Base-by-base conservation (phyloP, 352 stramenopile species). In the Plasmopara viticola region DNA sequence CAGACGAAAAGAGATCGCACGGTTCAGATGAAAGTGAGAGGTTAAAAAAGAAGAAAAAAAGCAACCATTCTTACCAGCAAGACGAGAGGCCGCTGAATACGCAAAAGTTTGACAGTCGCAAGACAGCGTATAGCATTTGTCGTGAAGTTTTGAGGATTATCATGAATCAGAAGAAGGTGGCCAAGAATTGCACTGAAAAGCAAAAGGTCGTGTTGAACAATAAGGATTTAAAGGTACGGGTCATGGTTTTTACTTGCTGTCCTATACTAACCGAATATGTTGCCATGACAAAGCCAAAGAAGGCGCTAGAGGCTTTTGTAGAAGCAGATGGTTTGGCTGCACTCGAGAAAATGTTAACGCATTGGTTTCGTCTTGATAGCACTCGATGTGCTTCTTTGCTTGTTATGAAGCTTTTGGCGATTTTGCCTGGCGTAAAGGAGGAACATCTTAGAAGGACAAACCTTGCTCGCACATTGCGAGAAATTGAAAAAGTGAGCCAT, bases 191-290 rank as follows among this genome's bases (percentile, higher is more conserved):
- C 20, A 70, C 70, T 0, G 74, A 86, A 42, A 82, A 85, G 59
- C 78, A 86, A 43, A 58, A 72, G 13, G 51, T 65, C 5, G 53
- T 82, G 5, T 48, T 88, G n/a, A 67, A 65, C 48, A 88, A 88
- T 54, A 72, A 82, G 41, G 77, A 86, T 40, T 53, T 87, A 20
- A 69, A 81, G 60, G 72, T 79, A 37, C 31, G 39, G 10, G 20
- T 25, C 20, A 25, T 25, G 20, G 20, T 25, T 25, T 25, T 3
- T 25, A 25, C 20, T 25, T 25, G 20, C 20, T 25, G 3, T 3
- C 20, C 20, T 25, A 25, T 25, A 25, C 20, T 25, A 25, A 25
- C 20, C 20, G 1, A 25, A 25, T 25, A 3, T 48, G 25, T 39
- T 53, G 9, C 29, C 25, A n/a, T 56, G 14, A 49, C 6, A 10